Conservation (phyloP, 2,329 filamentous ascomycete species). For the Claviceps sp. region DNA sequence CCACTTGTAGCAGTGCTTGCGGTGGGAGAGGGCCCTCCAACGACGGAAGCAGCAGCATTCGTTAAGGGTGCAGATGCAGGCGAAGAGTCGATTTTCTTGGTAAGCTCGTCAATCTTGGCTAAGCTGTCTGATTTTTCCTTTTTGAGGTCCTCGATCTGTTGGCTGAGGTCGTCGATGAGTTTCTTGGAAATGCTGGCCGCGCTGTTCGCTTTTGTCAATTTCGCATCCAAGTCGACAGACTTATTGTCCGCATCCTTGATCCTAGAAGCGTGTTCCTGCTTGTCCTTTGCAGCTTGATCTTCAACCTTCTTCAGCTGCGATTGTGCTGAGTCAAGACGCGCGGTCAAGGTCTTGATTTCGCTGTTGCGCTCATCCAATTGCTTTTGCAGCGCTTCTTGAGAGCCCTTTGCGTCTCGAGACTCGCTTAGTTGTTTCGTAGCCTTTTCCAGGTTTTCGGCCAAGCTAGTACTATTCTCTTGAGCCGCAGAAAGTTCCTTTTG, state of each 20-base stretch:
- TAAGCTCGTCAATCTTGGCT: conserved; percentile 26
- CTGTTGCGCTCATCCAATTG: conserved; percentile 34
- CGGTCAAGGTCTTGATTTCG: conserved; percentile 37
- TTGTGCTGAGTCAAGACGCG: conserved; percentile 31
- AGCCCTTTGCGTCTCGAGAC: conserved; percentile 25
- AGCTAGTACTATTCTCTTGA: conserved; percentile 55
- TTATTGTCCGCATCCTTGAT: conserved; percentile 24
- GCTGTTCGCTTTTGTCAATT: conserved; percentile 25
- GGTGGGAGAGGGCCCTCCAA: conserved; percentile 10
- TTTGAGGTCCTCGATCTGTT: conserved; percentile 23
- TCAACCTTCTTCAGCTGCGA: conserved; percentile 32
- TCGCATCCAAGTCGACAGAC: conserved; percentile 25
- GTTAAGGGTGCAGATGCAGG: conserved; percentile 10
- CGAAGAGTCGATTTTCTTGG: conserved; percentile 26
- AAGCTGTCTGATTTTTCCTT: conserved; percentile 19
- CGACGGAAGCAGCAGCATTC: conserved; percentile 10
- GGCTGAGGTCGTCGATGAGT: conserved; percentile 23
- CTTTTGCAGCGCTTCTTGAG: conserved; percentile 33
- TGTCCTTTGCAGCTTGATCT: conserved; percentile 20
- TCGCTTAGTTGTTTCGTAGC: conserved; percentile 49
- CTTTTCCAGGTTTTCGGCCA: conserved; percentile 54
- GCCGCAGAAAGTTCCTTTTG: conserved; percentile 57
- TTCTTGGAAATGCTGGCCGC: conserved; percentile 29
- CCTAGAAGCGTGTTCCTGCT: conserved; percentile 17
- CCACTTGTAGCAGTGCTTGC: conserved; percentile 10